A percentile compares a stretch with the other conserved stretches of the same genome.
These are phyloP conservation scores for Wickerhamiella sorbophila DNA, from an alignment of 805 yeast species.

Conservation along the genomic window DNA sequence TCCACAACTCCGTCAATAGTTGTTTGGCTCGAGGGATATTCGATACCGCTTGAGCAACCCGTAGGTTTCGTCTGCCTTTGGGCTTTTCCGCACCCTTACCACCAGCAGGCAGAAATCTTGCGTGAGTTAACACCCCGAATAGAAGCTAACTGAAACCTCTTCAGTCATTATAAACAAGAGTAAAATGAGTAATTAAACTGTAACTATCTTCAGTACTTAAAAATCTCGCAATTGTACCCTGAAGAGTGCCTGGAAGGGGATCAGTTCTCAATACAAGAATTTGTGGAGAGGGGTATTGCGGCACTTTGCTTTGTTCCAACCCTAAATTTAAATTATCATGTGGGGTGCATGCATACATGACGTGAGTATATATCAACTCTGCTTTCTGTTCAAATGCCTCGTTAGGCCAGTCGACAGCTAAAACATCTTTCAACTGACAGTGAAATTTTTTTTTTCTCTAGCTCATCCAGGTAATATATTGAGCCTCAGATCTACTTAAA, in stretches of 20 bases:
- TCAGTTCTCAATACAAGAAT: too few species aligned
- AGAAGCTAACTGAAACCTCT: neutral
- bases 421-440: too few species aligned
- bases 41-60: too few species aligned
- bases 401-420: too few species aligned
- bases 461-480: too few species aligned
- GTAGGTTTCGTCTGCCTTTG: too few species aligned
- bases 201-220: too few species aligned
- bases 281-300: neutral
- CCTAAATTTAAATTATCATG: neutral
- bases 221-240: neutral
- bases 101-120: neutral
- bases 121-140: neutral
- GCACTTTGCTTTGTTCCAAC: neutral
- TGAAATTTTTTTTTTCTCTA: too few species aligned
- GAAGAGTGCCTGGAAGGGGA: neutral
- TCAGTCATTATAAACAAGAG: neutral
- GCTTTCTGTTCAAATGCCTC: too few species aligned
- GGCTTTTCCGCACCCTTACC: too few species aligned
- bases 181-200: neutral
- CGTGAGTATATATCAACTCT: neutral
- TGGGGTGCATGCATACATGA: neutral
- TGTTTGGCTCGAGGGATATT: neutral
- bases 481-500: too few species aligned
- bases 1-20: neutral